These are phyloP conservation scores for Didymellaceae sp. DNA, from an alignment of 2,329 filamentous ascomycete genomes.

Conservation along the genomic window DNA sequence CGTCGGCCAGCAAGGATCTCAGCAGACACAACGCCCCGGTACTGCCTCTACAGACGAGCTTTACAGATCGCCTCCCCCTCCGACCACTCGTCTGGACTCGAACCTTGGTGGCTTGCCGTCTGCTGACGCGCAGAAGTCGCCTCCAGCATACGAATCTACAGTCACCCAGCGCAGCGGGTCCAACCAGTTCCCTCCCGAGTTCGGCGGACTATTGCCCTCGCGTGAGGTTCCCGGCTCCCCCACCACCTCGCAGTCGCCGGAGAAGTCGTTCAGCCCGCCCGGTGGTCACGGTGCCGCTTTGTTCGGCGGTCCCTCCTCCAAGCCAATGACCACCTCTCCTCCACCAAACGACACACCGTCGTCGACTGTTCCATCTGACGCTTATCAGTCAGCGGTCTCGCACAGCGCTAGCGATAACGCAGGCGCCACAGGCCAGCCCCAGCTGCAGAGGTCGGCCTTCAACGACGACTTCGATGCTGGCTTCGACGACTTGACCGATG, in stretches of 20 bases:
- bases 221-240: slow-evolving; percentile 59
- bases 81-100: slow-evolving; percentile 45
- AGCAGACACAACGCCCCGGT: slow-evolving; percentile 33
- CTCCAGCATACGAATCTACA: slow-evolving; percentile 62
- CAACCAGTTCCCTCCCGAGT: slow-evolving; percentile 61
- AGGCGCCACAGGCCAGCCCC: slow-evolving; percentile 40
- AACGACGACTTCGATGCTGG: slow-evolving; percentile 78
- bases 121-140: slow-evolving; percentile 63
- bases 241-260: slow-evolving; percentile 46
- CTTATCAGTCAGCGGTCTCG: slow-evolving; percentile 52
- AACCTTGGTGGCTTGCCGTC: slow-evolving; percentile 55
- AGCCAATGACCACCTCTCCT: slow-evolving; percentile 46
- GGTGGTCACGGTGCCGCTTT: slow-evolving; percentile 50
- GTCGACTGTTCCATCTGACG: slow-evolving; percentile 51
- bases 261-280: slow-evolving; percentile 46
- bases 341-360: slow-evolving; percentile 49
- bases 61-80: slow-evolving; percentile 39
- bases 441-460: slow-evolving; percentile 62
- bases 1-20: slow-evolving; percentile 32
- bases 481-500: slow-evolving; percentile 83
- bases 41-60: slow-evolving; percentile 41
- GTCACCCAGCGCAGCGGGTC: slow-evolving; percentile 47
- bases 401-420: slow-evolving; percentile 46
- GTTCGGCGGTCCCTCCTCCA: slow-evolving; percentile 47
- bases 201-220: slow-evolving; percentile 62